Evolutionary conservation across 73 alveolate genomes (phyloP), one percentile per base, ranked within the genome.

Genomic region (Paramecium sonneborni): DNA sequence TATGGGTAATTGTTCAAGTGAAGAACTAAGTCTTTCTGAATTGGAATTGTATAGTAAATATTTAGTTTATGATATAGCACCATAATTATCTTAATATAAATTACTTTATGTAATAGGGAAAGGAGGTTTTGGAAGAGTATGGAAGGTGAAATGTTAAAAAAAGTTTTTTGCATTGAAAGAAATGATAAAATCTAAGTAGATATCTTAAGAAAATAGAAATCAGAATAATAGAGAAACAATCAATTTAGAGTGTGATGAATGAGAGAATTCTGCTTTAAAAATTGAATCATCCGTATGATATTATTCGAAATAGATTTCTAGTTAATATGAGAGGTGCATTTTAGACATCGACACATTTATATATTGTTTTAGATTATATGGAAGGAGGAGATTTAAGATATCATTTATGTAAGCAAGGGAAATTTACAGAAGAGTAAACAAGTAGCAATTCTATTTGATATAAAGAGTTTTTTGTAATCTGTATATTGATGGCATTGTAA

Each of bases 291-390:
- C 92, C 94, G 93, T 86, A 86, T 95, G 2, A 34, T 67, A 57
- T 58, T 12, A 11, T n/a, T 24, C 57, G 23, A 68, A 14, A 41
- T 18, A 74, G 92, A 43, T 85, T 97, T 69, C 93, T 97, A 69
- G 98, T 97, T 30, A 97, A 97, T 88, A 97, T 97, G 99, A 93
- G 95, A 68, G 95, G 95, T 79, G 98, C 99, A 38, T 97, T 97
- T 88, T 96, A 96, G 93, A 98, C 97, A 86, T 11, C 95, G 2
- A 96, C 97, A 84, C 95, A 95, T 79, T 74, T 97, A 57, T 97
- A 96, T 85, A 92, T 97, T 38, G 98, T 97, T 68, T 88, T 97
- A 94, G 99, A 97, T 82, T 93, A 93, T 56, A 94, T 97, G 56
- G 96, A 97, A 23, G 99, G 99, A 55, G 98, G 98, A 26, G 98